Base-by-base conservation (phyloP, 2,329 filamentous ascomycete species). In the Xylaria digitata region DNA sequence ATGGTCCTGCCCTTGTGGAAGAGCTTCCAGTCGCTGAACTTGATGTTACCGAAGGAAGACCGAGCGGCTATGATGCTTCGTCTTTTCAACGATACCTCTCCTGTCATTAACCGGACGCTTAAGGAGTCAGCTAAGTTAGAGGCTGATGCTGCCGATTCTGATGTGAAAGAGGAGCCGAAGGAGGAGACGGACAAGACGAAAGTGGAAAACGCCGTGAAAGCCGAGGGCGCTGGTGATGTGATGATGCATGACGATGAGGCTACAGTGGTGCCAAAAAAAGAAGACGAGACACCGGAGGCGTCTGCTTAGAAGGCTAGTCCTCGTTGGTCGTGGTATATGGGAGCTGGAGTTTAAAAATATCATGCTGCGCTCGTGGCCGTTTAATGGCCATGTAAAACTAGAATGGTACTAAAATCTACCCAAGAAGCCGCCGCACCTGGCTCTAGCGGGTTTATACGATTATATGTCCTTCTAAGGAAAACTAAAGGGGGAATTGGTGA, bases 41-140 rank as follows among this genome's bases (percentile, higher is more conserved):
- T 99, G 61, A 99, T 99, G 96, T 85, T 99, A 76, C 95, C 96
- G 56, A 99, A 99, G 83, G 96, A 99, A 79, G 96, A 99, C 72
- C 89, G 96, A 17, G 90, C 89, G 26, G 96, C 96, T 0, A 96
- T 98, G 93, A 82, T 98, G 73, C 84, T 98, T 70, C 87, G 96
- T 23, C 85, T 99, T 67, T 99, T 91, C 82, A 96, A 97, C 77
- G 95, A 98, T 73, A 91, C 91, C 32, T 91, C 92, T 0, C 93
- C 93, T 3, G 85, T 97, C 54, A 86, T 97, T 69, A 96, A 96
- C 78, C 87, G 87, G 72, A 84, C 83, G 17, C 79, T 87, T 48
- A 82, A 86, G 74, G 84, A 85, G 76, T 77, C 85, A 42, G 77
- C 83, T 59, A 79, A 80, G 45, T 76, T 81, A 73, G 77, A 79